These are phyloP conservation scores for Posidonia australis DNA, from an alignment of 106 monocot species.

Conservation along the genomic window DNA sequence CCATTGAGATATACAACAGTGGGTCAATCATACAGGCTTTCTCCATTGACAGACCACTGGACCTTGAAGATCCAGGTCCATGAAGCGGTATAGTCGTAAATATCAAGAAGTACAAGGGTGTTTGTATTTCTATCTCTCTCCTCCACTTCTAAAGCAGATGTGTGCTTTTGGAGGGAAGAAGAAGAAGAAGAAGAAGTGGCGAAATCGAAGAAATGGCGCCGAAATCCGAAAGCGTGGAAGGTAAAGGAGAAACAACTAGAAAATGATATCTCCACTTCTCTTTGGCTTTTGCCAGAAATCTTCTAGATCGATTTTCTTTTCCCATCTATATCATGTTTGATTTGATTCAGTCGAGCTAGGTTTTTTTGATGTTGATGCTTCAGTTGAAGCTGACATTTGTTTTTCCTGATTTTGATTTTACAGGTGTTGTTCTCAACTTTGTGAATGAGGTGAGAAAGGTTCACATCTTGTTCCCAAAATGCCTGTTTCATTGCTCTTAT, in stretches of 20 bases:
- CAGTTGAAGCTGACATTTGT: neutral
- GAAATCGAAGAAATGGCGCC: neutral
- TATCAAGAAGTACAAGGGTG: too few species aligned
- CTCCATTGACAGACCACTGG: too few species aligned
- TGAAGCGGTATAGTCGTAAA: too few species aligned
- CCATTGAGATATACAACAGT: too few species aligned
- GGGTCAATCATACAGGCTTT: too few species aligned
- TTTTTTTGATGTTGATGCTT: neutral
- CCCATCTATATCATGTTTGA: neutral
- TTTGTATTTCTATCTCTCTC: too few species aligned
- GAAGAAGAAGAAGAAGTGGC: neutral
- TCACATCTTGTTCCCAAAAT: neutral
- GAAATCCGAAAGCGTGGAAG: conserved; percentile 8
- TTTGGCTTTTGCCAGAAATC: neutral
- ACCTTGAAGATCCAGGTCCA: too few species aligned
- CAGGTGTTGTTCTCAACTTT: conserved; percentile 5
- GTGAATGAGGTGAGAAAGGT: conserved; percentile 4
- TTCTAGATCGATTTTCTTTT: neutral
- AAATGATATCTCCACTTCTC: neutral
- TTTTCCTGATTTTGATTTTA: neutral
- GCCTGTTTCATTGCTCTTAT: neutral
- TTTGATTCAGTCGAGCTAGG: neutral
- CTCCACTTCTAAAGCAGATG: too few species aligned
- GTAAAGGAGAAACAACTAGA: neutral
- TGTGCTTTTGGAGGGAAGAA: neutral